A percentile compares a stretch with the other conserved stretches of the same genome.
Conservation (phyloP, 257 asterid species). For the Forsythia viridissima region DNA sequence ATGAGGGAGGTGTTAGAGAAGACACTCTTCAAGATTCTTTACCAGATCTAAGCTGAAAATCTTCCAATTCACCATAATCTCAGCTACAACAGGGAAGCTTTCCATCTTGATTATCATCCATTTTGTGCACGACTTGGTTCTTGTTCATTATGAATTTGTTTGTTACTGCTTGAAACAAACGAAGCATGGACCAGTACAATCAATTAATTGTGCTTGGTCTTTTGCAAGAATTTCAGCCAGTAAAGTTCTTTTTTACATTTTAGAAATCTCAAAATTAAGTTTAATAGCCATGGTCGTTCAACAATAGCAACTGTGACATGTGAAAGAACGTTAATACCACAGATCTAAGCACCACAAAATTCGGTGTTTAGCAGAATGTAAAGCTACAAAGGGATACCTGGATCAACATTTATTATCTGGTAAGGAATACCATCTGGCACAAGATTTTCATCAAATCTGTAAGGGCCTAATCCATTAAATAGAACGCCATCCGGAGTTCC, state of each 20-base stretch:
- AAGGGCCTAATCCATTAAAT: conserved; percentile 87
- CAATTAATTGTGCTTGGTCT: background rate
- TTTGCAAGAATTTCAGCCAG: conserved; percentile 2
- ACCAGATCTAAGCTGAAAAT: background rate
- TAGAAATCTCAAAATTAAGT: background rate
- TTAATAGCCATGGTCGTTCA: background rate
- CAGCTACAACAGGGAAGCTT: background rate
- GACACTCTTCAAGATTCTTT: background rate
- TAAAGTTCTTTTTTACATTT: background rate
- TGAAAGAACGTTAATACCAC: background rate
- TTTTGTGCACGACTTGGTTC: background rate
- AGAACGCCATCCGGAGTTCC: conserved; percentile 83
- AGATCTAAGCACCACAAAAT: conserved; percentile 4
- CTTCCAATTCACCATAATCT: background rate
- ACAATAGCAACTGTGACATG: conserved; percentile 6
- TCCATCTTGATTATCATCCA: background rate
- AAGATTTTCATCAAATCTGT: conserved; percentile 57
- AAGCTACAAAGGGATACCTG: conserved; percentile 50
- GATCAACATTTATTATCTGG: conserved; percentile 71
- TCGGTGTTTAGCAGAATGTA: background rate
- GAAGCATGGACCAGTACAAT: background rate
- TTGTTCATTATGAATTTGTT: background rate
- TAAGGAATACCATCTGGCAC: conserved; percentile 62
- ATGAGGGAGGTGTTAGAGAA: background rate
- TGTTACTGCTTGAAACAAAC: background rate